phyloP scores from a whole-genome alignment of 176 grass and related monocot genomes.

The Raddia distichophylla region DNA sequence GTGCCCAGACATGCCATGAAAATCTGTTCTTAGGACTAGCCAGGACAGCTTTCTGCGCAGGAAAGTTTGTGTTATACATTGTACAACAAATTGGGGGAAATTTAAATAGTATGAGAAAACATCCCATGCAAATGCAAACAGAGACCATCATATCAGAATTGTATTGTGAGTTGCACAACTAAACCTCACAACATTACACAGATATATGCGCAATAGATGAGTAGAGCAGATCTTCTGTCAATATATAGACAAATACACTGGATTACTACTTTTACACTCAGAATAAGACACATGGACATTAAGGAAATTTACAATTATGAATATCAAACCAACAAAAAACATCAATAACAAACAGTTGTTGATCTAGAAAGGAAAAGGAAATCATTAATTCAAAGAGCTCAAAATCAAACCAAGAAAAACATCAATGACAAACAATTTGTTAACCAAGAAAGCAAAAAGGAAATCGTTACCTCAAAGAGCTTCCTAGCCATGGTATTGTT shows the following conservation, averaged over 20 bases:
- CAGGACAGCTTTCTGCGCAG: constrained; percentile 78
- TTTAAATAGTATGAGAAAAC: neutral
- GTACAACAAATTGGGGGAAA: neutral
- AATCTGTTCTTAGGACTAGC: constrained; percentile 98
- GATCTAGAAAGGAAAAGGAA: constrained; percentile 44
- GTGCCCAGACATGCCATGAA: constrained; percentile 96
- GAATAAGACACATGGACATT: constrained; percentile 15
- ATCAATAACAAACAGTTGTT: constrained; percentile 29
- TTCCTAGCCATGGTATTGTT: constrained; percentile 79
- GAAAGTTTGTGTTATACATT: constrained; percentile 26
- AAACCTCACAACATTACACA: neutral
- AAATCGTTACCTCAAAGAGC: constrained; percentile 87
- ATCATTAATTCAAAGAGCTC: constrained; percentile 89
- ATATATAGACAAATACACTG: neutral
- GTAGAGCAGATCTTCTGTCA: constrained; percentile 16
- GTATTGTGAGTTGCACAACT: neutral
- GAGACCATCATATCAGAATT: neutral
- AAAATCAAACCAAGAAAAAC: constrained; percentile 13
- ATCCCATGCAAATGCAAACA: constrained; percentile 12
- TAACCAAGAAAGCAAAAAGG: constrained; percentile 44
- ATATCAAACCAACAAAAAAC: constrained; percentile 14
- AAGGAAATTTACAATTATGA: neutral
- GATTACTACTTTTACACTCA: constrained; percentile 19
- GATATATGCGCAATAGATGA: neutral
- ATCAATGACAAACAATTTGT: constrained; percentile 27